phyloP scores from a whole-genome alignment of 2,329 filamentous ascomycete genomes.

The Pseudogymnoascus sp. region DNA sequence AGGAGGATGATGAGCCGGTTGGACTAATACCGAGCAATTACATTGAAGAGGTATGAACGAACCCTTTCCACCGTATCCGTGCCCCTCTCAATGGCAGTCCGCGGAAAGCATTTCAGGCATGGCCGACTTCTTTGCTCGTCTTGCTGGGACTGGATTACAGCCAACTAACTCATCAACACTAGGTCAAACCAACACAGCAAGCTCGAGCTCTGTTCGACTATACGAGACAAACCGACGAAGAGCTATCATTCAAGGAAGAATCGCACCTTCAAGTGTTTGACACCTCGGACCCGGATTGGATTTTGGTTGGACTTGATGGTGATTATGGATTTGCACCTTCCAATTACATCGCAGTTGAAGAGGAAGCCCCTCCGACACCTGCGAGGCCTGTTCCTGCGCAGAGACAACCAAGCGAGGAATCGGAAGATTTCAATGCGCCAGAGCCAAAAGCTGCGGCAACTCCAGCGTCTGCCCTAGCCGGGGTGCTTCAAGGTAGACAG shows the following conservation, averaged over 20 bases:
- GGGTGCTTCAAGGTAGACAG: constrained; percentile 42
- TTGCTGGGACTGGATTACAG: background rate
- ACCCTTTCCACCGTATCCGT: background rate
- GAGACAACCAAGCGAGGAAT: constrained; percentile 5
- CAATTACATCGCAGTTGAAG: constrained; percentile 80
- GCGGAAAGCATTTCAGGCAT: background rate
- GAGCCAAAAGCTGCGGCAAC: constrained; percentile 13
- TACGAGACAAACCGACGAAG: constrained; percentile 92
- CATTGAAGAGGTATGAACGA: constrained; percentile 70
- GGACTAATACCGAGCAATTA: constrained; percentile 81
- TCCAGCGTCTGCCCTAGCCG: constrained; percentile 44
- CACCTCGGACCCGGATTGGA: constrained; percentile 91
- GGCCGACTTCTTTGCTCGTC: background rate
- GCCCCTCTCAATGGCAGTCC: constrained; percentile 2
- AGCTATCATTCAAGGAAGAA: constrained; percentile 92
- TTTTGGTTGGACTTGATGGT: constrained; percentile 73
- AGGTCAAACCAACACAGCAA: constrained; percentile 60
- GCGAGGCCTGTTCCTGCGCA: constrained; percentile 15
- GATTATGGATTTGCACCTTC: constrained; percentile 93
- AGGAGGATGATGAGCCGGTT: constrained; percentile 32
- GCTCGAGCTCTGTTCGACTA: constrained; percentile 98
- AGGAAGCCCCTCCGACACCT: constrained; percentile 22
- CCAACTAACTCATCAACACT: constrained; percentile 15
- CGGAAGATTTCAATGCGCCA: constrained; percentile 6
- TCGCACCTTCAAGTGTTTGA: constrained; percentile 79